Conservation (phyloP, 2,329 filamentous ascomycete species). For the Chlorencoelia australis region DNA sequence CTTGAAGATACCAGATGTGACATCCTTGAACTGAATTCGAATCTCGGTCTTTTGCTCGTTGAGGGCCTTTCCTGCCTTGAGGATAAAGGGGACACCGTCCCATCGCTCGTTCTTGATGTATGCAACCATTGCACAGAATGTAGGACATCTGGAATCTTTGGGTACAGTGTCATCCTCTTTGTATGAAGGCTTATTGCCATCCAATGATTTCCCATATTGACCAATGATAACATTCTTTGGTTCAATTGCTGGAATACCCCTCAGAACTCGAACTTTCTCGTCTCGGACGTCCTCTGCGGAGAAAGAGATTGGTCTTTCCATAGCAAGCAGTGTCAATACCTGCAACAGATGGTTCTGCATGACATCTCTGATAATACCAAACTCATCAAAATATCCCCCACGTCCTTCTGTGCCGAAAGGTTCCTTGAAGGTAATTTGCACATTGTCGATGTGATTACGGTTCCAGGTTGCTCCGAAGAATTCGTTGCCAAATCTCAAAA, state of each 20-base stretch:
- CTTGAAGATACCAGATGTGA: slow-evolving; percentile 98
- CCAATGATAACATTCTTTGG: slow-evolving; percentile 99
- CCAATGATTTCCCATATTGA: slow-evolving; percentile 92
- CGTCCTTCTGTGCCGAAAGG: slow-evolving; percentile 97
- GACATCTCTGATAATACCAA: slow-evolving; percentile 97
- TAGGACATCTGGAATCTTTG: slow-evolving; percentile 93
- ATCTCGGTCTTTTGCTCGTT: slow-evolving; percentile 99
- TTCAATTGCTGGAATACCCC: slow-evolving; percentile 87
- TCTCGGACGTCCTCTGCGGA: slow-evolving; percentile 96
- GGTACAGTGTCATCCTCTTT: slow-evolving; percentile 98
- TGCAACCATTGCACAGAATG: slow-evolving; percentile 92
- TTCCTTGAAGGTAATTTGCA: slow-evolving; percentile 99
- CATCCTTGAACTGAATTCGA: slow-evolving; percentile 98
- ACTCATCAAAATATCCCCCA: slow-evolving; percentile 98
- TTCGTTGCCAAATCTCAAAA: slow-evolving; percentile 95
- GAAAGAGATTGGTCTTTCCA: slow-evolving; percentile 98
- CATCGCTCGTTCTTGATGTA: slow-evolving; percentile 99
- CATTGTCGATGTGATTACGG: slow-evolving; percentile 97
- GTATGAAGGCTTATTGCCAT: slow-evolving; percentile 93
- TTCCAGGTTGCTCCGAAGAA: slow-evolving; percentile 99
- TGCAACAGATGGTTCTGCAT: slow-evolving; percentile 99
- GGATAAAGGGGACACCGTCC: slow-evolving; percentile 98
- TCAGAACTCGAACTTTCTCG: slow-evolving; percentile 94
- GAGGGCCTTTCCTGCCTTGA: slow-evolving; percentile 97
- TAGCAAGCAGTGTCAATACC: slow-evolving; percentile 88